Evolutionary conservation across 306 rosid species (phyloP), one percentile per base, ranked within the genome.

Genomic region (Medicago arabica): DNA sequence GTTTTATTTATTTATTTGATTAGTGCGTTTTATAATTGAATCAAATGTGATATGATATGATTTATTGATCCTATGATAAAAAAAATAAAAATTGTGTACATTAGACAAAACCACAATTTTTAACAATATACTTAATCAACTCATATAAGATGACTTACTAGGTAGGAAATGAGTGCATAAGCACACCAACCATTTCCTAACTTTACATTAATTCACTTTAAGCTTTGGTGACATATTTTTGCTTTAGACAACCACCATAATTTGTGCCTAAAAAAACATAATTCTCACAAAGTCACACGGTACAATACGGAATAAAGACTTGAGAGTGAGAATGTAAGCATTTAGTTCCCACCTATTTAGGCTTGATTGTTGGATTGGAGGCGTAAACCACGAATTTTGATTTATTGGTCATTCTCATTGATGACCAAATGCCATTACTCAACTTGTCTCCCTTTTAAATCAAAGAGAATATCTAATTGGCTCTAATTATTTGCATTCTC

Each of bases 331-430:
- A 79, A 58, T 0, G 6, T 3, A 71, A 34, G 39, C 61, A 68
- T 75, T 79, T 73, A 50, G 79, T 78, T 75, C 59, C 75, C 87
- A 74, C 83, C 10, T 8, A 70, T 80, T 62, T 61, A 71, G 89
- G 68, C 89, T 78, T 86, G 83, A 86, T 80, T 86, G 77, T 67
- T 59, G 87, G 83, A 38, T 67, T 59, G 87, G 83, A 38, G 8
- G 2, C 36, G 34, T 23, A 51, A 9, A 64, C 65, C 70, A 23
- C 21, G 40, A 63, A 16, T 76, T 70, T 81, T 81, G 7, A 71
- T 74, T 76, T 75, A 77, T 70, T 57, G 43, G 21, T 3, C 67
- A 61, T 61, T 61, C 21, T 46, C 66, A 55, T 59, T 36, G 16
- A 81, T 47, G 41, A 74, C 54, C 74, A 61, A 54, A 54, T 54